A percentile compares a stretch with the other conserved stretches of the same genome.
Evolutionary conservation across 2,329 filamentous ascomycete species (phyloP).

Genomic region (Aspergillus sp.): DNA sequence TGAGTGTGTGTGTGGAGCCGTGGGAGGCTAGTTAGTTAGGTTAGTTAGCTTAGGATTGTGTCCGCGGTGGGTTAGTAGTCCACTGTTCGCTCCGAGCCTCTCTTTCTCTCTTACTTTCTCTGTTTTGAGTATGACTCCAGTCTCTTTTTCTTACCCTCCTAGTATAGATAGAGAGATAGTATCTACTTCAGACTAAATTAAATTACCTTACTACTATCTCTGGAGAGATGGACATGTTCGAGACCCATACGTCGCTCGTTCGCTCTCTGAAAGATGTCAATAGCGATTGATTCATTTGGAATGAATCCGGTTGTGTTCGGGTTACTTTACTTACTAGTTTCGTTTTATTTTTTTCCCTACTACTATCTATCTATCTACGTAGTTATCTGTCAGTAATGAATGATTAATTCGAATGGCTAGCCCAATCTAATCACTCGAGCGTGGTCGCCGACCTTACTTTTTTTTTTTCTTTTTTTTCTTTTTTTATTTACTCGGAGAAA

Average conservation of each 20-base stretch:
- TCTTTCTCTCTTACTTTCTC: background rate
- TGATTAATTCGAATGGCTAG: background rate
- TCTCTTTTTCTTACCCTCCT: no score
- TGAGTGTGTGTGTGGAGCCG: slow-evolving; percentile 15
- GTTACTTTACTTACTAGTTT: background rate
- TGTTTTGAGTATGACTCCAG: no score
- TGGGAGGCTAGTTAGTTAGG: slow-evolving; percentile 8
- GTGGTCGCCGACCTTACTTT: no score
- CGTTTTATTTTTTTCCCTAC: no score
- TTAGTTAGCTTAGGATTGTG: background rate
- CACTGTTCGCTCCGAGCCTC: slow-evolving; percentile 12
- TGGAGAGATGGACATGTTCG: slow-evolving; percentile 11
- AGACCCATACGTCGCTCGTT: slow-evolving; percentile 10
- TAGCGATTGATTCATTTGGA: background rate
- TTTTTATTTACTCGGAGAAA: background rate
- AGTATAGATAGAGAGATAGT: no score
- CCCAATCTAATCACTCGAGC: background rate
- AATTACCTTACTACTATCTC: slow-evolving; percentile 14
- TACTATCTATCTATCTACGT: no score
- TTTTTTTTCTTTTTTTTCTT: no score
- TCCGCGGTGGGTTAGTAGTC: slow-evolving; percentile 1
- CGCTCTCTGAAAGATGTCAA: background rate
- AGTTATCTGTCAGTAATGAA: background rate
- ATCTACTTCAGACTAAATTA: slow-evolving; percentile 14
- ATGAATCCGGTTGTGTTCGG: background rate